Evolutionary conservation across 495 filamentous ascomycete genomes (phyloP).

Genomic region (Amniculicola lignicola): DNA sequence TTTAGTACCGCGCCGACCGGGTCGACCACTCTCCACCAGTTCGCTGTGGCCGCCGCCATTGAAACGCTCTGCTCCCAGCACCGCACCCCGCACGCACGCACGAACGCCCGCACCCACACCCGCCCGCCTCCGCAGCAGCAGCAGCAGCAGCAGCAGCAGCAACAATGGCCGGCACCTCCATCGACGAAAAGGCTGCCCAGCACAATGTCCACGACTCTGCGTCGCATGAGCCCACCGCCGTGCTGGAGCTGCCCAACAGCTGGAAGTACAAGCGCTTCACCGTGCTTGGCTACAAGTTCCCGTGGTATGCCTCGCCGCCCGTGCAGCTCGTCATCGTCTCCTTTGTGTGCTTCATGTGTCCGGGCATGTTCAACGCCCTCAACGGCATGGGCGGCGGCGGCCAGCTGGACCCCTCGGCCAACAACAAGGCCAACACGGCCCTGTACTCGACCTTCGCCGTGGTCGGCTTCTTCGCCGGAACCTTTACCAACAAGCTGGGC

Average conservation of each 20-base stretch:
- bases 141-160: too few relatives aligned
- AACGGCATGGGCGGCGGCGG: conserved; percentile 55
- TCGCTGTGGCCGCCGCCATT: too few relatives aligned
- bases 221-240: conserved; percentile 38
- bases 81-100: background rate
- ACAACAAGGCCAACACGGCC: conserved; percentile 46
- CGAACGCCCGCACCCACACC: background rate
- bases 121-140: too few relatives aligned
- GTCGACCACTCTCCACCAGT: background rate
- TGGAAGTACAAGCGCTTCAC: conserved; percentile 71
- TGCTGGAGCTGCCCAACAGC: conserved; percentile 29
- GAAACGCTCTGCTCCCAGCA: too few relatives aligned
- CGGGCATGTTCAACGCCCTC: conserved; percentile 59
- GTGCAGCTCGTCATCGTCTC: conserved; percentile 72
- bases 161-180: background rate
- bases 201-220: conserved; percentile 21
- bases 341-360: conserved; percentile 86
- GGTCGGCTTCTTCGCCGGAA: conserved; percentile 54
- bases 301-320: conserved; percentile 75
- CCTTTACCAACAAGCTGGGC: conserved; percentile 67
- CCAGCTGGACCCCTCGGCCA: conserved; percentile 43
- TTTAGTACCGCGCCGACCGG: conserved; percentile 6
- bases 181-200: background rate
- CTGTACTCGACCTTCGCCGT: conserved; percentile 50
- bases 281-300: conserved; percentile 53